Evolutionary conservation across 306 rosid species (phyloP).

Genomic region (Cicer arietinum): DNA sequence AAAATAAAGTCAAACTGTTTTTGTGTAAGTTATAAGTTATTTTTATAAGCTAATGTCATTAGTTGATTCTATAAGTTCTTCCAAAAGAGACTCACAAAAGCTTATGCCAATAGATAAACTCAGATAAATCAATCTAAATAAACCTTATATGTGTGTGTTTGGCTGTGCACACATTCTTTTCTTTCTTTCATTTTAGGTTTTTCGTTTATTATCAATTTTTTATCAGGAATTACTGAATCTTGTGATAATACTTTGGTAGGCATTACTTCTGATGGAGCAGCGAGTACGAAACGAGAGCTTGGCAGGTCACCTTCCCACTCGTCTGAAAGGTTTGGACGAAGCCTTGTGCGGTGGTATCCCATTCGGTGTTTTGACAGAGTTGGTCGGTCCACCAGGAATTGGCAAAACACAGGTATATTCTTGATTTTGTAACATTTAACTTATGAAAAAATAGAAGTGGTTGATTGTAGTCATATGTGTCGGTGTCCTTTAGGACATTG

Average conservation of each 20-base stretch:
- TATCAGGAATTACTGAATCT: constrained; percentile 40
- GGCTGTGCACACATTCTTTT: neutral
- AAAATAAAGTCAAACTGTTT: too few relatives aligned
- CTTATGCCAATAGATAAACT: too few relatives aligned
- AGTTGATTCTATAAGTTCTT: too few relatives aligned
- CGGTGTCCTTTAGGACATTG: too few relatives aligned
- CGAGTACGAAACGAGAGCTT: constrained; percentile 64
- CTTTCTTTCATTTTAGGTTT: neutral
- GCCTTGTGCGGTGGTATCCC: constrained; percentile 92
- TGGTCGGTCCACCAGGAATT: constrained; percentile 95
- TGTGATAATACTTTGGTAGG: constrained; percentile 55
- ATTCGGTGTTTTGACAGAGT: constrained; percentile 90
- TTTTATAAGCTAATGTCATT: too few relatives aligned
- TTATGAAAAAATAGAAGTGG: too few relatives aligned
- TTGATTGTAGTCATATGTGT: too few relatives aligned
- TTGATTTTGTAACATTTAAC: constrained; percentile 10
- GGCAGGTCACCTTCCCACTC: constrained; percentile 85
- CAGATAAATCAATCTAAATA: too few relatives aligned
- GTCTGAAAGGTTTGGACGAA: constrained; percentile 82
- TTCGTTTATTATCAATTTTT: constrained; percentile 4
- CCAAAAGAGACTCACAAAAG: too few relatives aligned
- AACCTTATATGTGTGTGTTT: too few relatives aligned
- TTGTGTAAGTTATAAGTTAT: too few relatives aligned
- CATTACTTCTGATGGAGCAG: constrained; percentile 69
- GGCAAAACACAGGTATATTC: constrained; percentile 83